Percentiles rank a stretch among this genome's conserved stretches.
These are phyloP conservation scores for Botrytis aclada DNA, from an alignment of 2,329 filamentous ascomycete genomes.

Conservation along the genomic window DNA sequence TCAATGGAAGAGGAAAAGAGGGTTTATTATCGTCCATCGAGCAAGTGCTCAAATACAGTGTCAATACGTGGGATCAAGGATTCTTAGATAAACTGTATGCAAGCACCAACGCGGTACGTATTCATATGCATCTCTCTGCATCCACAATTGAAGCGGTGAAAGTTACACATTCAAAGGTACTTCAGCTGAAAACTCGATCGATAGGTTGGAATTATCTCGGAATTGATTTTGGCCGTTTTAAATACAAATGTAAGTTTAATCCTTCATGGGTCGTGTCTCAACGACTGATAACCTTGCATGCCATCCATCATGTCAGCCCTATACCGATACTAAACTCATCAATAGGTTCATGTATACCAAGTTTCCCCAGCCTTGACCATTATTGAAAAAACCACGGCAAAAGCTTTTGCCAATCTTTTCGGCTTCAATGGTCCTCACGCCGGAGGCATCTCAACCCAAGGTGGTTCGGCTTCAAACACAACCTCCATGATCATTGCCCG, in stretches of 20 bases:
- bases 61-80: slow-evolving; percentile 98
- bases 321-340: slow-evolving; percentile 13
- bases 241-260: slow-evolving; percentile 74
- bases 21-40: slow-evolving; percentile 71
- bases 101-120: slow-evolving; percentile 73
- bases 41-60: slow-evolving; percentile 75
- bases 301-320: background rate
- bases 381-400: slow-evolving; percentile 80
- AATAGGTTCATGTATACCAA: slow-evolving; percentile 80
- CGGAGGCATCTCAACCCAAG: slow-evolving; percentile 69
- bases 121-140: slow-evolving; percentile 20
- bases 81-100: slow-evolving; percentile 95
- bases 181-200: slow-evolving; percentile 2
- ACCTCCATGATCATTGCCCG: slow-evolving; percentile 83
- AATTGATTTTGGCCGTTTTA: slow-evolving; percentile 77
- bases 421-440: slow-evolving; percentile 66
- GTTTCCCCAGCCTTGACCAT: slow-evolving; percentile 86
- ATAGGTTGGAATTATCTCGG: slow-evolving; percentile 76
- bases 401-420: slow-evolving; percentile 70
- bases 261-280: background rate
- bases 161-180: background rate
- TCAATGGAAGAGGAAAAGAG: slow-evolving; percentile 60
- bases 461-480: slow-evolving; percentile 80
- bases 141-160: slow-evolving; percentile 15
- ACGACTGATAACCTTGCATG: background rate